Base-by-base conservation (phyloP, 305 asterid genomes). In the Solanum aculeatissimum region DNA sequence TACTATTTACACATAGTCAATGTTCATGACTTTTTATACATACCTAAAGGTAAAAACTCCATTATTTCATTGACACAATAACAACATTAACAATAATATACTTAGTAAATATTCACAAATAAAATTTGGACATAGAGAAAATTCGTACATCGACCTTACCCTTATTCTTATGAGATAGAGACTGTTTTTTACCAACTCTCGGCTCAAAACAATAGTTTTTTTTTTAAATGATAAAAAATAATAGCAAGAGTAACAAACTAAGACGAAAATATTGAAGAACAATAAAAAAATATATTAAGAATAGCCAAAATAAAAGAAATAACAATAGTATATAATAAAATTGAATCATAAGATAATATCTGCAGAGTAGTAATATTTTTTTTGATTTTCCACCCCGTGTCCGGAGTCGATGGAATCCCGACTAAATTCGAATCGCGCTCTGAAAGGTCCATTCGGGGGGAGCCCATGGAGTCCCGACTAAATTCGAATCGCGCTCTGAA, bases 121-220 rank as follows among this genome's bases (percentile, higher is more conserved):
- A 4, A 10, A 19, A 0, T 54, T 23, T 0, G 0, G 5, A 55
- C 25, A 55, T 55, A 23, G 7, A 7, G 1, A 40, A 7, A 7
- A 19, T 11, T 8, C 9, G 3, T 55, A 55, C 4, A 0, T 3
- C 0, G 0, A 55, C 1, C 3, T 0, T 55, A 55, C 0, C 1
- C 9, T 7, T 55, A 19, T 55, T 55, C 0, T 55, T 9, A 0
- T 55, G 9, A 55, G 25, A 0, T 19, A 55, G 25, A 55, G 2
- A n/a, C 0, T 57, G 7, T 57, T 9, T 57, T 2, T 0, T 0
- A 0, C 9, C 1, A 0, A n/a, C 19, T 6, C 11, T n/a, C 3
- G 5, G 11, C 29, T 57, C n/a, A n/a, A n/a, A n/a, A n/a, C n/a
- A n/a, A n/a, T n/a, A n/a, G n/a, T n/a, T n/a, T n/a, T n/a, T n/a